Conservation (phyloP, 345 rosid species). For the Linum tenue region DNA sequence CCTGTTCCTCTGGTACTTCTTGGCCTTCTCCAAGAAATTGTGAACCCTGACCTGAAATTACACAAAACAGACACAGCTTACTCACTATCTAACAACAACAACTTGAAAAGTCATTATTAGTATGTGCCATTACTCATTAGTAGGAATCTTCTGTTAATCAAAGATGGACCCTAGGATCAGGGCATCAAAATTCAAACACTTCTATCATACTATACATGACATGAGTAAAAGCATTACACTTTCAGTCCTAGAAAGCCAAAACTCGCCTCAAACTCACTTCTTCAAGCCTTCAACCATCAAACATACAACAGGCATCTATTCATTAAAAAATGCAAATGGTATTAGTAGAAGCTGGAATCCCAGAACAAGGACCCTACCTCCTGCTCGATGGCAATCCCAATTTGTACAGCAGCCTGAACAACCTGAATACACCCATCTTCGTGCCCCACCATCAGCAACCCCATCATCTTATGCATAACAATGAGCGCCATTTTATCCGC, state of each 20-base stretch:
- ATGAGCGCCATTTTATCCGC: conserved; percentile 92
- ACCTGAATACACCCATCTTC: conserved; percentile 65
- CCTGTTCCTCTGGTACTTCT: conserved; percentile 38
- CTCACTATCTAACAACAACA: not conserved
- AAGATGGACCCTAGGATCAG: too few relatives aligned
- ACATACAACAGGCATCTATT: not conserved
- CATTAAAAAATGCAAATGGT: not conserved
- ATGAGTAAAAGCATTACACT: too few relatives aligned
- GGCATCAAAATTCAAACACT: too few relatives aligned
- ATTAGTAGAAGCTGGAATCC: not conserved
- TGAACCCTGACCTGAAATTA: conserved; percentile 65
- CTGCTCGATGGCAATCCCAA: conserved; percentile 81
- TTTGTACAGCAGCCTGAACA: conserved; percentile 77
- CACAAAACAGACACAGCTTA: conserved; percentile 5
- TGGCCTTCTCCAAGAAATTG: conserved; percentile 62
- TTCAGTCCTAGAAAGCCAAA: too few relatives aligned
- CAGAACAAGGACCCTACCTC: conserved; percentile 39
- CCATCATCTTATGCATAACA: conserved; percentile 96
- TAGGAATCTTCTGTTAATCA: too few relatives aligned
- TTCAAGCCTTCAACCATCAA: too few relatives aligned
- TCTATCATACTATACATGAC: too few relatives aligned
- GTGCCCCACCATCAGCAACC: conserved; percentile 53
- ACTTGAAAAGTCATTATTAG: too few relatives aligned
- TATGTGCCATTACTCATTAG: too few relatives aligned
- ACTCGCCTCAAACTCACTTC: too few relatives aligned